Conservation (phyloP, 148 eudicot genomes). For the Rhododendron simsii region DNA sequence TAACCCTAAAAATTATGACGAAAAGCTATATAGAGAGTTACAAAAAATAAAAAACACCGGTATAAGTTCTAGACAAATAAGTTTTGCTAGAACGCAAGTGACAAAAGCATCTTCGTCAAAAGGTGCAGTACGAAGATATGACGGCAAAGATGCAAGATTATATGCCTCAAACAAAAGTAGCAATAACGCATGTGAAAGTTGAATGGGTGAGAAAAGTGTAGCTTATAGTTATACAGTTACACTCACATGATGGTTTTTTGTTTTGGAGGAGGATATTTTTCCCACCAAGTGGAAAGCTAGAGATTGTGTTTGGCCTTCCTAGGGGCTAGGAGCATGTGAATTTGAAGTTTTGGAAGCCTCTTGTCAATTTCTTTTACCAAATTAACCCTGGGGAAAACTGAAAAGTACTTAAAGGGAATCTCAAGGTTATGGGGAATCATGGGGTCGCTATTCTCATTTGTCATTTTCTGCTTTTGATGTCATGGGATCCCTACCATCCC, state of each 20-base stretch:
- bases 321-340: background rate
- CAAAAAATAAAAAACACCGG: too few relatives aligned
- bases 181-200: background rate
- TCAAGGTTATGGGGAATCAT: background rate
- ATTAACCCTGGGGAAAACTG: background rate
- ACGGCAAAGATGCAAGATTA: constrained; percentile 4
- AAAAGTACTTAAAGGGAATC: background rate
- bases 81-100: background rate
- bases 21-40: too few relatives aligned
- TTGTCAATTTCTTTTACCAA: background rate
- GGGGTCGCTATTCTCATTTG: background rate
- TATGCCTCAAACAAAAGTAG: background rate
- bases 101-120: background rate
- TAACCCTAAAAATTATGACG: too few relatives aligned
- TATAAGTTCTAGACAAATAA: too few relatives aligned
- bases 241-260: background rate
- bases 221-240: background rate
- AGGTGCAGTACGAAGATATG: background rate
- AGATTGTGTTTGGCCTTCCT: background rate
- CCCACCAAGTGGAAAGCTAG: background rate
- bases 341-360: background rate
- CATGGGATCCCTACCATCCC: background rate
- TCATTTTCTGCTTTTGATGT: background rate
- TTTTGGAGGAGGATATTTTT: background rate
- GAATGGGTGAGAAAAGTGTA: background rate